Evolutionary conservation across 2,329 filamentous ascomycete genomes (phyloP), one percentile per base, ranked within the genome.

Genomic region (Clarireedia hainanense): DNA sequence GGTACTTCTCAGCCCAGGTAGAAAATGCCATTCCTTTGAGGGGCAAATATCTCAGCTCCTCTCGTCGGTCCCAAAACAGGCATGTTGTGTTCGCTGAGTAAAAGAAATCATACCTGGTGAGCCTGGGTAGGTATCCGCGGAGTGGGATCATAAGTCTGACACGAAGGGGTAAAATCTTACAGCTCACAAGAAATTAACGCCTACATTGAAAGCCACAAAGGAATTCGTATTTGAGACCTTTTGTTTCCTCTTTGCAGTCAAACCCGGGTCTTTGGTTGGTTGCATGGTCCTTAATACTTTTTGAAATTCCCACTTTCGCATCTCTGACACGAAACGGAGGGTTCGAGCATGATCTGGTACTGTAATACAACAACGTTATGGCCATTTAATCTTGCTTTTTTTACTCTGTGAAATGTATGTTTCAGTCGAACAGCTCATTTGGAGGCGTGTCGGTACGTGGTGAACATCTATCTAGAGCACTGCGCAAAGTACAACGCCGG

Each of bases 71-170:
- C 39, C 15, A 20, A 17, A 17, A 42, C 14, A 6, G 39, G 39
- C 9, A 12, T 27, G 14, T 45, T 24, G 51, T 42, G 34, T 12
- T 10, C n/a, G 34, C 30, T 50, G 34, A 50, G 20, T 50, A 24
- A 42, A 36, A 20, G 47, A 17, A 36, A 34, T 47, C 26, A 46
- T 36, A 34, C 24, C 23, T 27, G 34, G 12, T n/a, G 26, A 17
- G 9, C 37, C 42, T 34, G 12, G 23, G 40, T 24, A 23, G 17
- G n/a, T 43, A 20, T 17, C 23, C 17, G 40, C 17, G 9, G 15
- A 26, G 42, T 20, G 49, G 37, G 34, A 47, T 52, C 26, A 45
- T 45, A 36, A 49, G 34, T 42, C 51, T 54, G 43, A 54, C 34
- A 54, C 34, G 43, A 48, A 17, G 23, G 40, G 26, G 50, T n/a